Evolutionary conservation across 2,329 filamentous ascomycete species (phyloP), one percentile per base, ranked within the genome.

Genomic region (Hypocreales sp.): DNA sequence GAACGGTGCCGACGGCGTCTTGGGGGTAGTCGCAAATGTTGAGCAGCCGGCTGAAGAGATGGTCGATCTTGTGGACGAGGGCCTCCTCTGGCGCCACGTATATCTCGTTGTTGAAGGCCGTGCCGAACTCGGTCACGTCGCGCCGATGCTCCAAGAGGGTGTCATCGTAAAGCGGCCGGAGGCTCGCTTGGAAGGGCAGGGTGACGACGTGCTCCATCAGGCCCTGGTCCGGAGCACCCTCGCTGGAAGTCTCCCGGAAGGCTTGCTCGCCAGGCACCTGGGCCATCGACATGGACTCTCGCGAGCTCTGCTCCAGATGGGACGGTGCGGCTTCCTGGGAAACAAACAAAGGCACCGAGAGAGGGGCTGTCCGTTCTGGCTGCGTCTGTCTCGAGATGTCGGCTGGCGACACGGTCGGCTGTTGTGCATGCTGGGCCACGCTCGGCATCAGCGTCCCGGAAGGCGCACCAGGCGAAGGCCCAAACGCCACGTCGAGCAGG

Each of bases 1-100:
- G 40, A 3, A 47, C 41, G 7, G 63, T 50, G n/a, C 58, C 58
- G 15, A 63, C 48, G 21, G 61, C 46, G 20, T 67, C 61, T 5
- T 61, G 60, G 4, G 67, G 69, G 21, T 69, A 60, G 39, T 74
- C 68, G 40, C 68, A 72, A 13, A 72, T 47, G 29, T 66, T 60
- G 22, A 61, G 50, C 8, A 77, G 51, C 20, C 50, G 49, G 13
- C 54, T 47, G 22, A 77, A 56, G 34, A 75, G 50, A 6, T 48
- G 40, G 33, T 72, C 59, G 7, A 77, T 56, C 26, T 53, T 60
- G 9, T 47, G 41, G 5, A 64, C 44, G 2, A 64, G 37, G 2
- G 38, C 36, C 3, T 47, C 34, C 7, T 56, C 50, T 0, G 66
- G 61, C 10, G 51, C 45, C 14, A 42, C 33, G 15, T 48, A 47